These are phyloP conservation scores for Fraxinus dipetala DNA, from an alignment of 305 asterid species.

Conservation along the genomic window DNA sequence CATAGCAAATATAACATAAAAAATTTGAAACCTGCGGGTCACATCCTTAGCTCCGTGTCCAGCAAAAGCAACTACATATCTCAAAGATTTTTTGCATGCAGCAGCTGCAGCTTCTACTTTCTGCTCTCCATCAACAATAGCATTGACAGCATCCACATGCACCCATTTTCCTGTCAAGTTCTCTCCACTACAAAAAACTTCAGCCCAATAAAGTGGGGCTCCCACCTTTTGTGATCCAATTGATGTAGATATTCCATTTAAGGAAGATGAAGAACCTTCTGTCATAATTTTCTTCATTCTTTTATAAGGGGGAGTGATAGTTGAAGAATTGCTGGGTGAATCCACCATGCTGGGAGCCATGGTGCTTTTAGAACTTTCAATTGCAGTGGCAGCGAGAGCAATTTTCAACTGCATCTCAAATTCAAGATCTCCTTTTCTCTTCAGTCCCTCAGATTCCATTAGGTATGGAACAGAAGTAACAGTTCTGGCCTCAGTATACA, in stretches of 20 bases:
- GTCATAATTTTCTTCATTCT: constrained; percentile 45
- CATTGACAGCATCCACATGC: constrained; percentile 81
- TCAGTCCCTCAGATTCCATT: constrained; percentile 38
- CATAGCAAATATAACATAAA: constrained; percentile 11
- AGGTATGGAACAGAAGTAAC: constrained; percentile 39
- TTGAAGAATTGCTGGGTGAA: constrained; percentile 38
- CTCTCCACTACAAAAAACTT: constrained; percentile 84
- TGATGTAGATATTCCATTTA: constrained; percentile 71
- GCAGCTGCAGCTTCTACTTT: constrained; percentile 91
- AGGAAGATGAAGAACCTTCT: constrained; percentile 49
- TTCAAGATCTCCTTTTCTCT: constrained; percentile 87
- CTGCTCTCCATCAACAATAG: constrained; percentile 77
- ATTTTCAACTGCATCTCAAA: constrained; percentile 87
- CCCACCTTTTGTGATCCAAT: constrained; percentile 88
- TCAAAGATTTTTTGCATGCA: constrained; percentile 80
- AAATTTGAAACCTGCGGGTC: constrained; percentile 77
- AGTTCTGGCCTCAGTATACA: constrained; percentile 35
- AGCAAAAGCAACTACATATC: constrained; percentile 93
- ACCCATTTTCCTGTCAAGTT: constrained; percentile 93
- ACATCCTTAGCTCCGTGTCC: constrained; percentile 98
- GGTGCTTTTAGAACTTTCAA: constrained; percentile 38
- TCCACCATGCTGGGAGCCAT: constrained; percentile 33
- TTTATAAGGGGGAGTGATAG: constrained; percentile 38
- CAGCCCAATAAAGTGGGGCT: constrained; percentile 98
- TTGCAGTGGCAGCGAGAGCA: constrained; percentile 79